These are phyloP conservation scores for Xylaria sp. DNA, from an alignment of 2,329 filamentous ascomycete genomes.

Conservation along the genomic window DNA sequence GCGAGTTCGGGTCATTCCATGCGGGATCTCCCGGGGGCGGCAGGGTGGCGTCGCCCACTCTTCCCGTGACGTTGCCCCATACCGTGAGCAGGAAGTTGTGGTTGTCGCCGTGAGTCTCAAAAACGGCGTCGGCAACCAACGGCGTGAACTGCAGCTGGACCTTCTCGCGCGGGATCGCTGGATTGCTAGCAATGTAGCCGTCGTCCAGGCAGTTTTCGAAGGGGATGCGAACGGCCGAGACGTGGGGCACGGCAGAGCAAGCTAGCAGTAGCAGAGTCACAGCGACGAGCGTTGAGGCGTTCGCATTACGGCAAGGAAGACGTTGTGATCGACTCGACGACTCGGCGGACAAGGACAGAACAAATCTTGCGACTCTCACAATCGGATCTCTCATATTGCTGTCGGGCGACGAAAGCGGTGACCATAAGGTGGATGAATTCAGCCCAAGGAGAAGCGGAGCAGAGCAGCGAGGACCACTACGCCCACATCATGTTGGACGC, in stretches of 20 bases:
- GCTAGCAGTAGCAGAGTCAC: slow-evolving; percentile 35
- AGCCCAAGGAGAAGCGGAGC: slow-evolving; percentile 18
- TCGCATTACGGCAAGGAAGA: slow-evolving; percentile 3
- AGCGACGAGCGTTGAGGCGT: slow-evolving; percentile 2
- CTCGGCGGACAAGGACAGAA: slow-evolving; percentile 9
- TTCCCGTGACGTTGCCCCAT: slow-evolving; percentile 87
- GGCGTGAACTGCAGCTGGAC: slow-evolving; percentile 74
- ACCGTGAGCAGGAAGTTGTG: slow-evolving; percentile 71
- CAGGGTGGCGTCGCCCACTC: slow-evolving; percentile 50
- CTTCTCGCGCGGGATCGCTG: slow-evolving; percentile 36
- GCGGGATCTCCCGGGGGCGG: slow-evolving; percentile 54
- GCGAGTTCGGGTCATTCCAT: slow-evolving; percentile 53
- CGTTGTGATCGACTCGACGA: slow-evolving; percentile 7
- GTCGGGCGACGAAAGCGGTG: slow-evolving; percentile 10
- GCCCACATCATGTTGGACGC: slow-evolving; percentile 27
- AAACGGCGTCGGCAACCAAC: slow-evolving; percentile 65
- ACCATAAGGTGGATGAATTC: slow-evolving; percentile 15
- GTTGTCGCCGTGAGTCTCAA: slow-evolving; percentile 55
- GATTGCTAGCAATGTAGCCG: slow-evolving; percentile 48
- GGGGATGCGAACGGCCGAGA: slow-evolving; percentile 60
- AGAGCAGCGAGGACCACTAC: slow-evolving; percentile 26
- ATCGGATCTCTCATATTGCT: slow-evolving; percentile 27
- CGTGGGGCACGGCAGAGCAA: slow-evolving; percentile 38
- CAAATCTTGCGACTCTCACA: slow-evolving; percentile 11
- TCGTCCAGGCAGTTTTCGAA: slow-evolving; percentile 79